Conservation (phyloP, 768 basidiomycete species). For the Russula ochroleuca region DNA sequence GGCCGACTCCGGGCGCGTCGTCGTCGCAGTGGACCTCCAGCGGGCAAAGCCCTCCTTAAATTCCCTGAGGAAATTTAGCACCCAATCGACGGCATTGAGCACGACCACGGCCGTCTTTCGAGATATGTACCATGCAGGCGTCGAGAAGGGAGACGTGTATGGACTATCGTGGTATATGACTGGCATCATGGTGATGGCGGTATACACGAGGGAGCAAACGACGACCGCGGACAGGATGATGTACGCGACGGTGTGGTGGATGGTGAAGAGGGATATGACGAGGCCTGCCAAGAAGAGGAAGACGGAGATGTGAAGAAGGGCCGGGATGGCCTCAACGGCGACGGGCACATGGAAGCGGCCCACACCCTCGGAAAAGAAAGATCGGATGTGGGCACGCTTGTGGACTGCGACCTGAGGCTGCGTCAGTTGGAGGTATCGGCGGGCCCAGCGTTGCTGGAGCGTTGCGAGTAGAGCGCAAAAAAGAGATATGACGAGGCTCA, state of each 20-base stretch:
- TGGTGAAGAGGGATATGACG: conserved; percentile 16
- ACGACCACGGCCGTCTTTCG: background rate
- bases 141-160: conserved; percentile 13
- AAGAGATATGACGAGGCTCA: conserved; percentile 15
- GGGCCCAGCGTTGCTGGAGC: conserved; percentile 18
- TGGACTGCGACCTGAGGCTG: conserved; percentile 5
- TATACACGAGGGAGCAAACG: background rate
- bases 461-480: conserved; percentile 20
- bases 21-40: background rate
- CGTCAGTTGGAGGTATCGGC: conserved; percentile 6
- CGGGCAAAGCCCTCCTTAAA: background rate
- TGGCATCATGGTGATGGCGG: conserved; percentile 14
- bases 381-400: conserved; percentile 13
- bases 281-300: conserved; percentile 22
- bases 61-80: background rate
- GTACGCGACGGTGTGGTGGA: conserved; percentile 15
- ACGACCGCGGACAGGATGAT: background rate
- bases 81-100: background rate
- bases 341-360: background rate
- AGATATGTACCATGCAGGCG: background rate
- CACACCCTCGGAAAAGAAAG: conserved; percentile 14
- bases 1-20: background rate
- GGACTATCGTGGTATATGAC: conserved; percentile 3
- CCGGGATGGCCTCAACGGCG: conserved; percentile 12
- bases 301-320: conserved; percentile 15